Base-by-base conservation (phyloP, 2,329 filamentous ascomycete genomes). In the Apiospora rasikravindrae region DNA sequence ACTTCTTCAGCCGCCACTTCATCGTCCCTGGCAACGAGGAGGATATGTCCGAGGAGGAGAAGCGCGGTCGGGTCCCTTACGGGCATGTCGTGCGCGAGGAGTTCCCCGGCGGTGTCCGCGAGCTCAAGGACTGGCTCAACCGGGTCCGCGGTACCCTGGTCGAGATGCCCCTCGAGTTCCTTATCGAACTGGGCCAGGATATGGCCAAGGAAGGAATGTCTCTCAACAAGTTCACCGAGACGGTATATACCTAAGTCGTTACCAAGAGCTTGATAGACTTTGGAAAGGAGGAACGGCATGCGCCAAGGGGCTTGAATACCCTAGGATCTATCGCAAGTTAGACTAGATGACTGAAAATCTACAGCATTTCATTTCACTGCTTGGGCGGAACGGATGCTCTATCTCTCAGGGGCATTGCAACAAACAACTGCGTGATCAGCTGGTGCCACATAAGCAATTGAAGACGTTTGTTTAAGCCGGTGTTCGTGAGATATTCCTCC, bases 91-190 rank as follows among this genome's bases (percentile, higher is more conserved):
- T 98, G 66, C 90, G 90, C 78, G 92, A 93, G 69, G 90, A 96
- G 78, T 94, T 97, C 81, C 86, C 88, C 0, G 89, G 92, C 74
- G 93, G 95, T 10, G 90, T 92, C 64, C 84, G 84, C n/a, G 91
- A 93, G 80, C 86, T 95, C 73, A 95, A 94, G 84, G 89, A 92
- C 69, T 88, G 90, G 83, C 83, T 95, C 71, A 86, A 87, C 71
- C 86, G 89, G 70, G 86, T 95, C 51, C 88, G 90, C 73, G 93
- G 93, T 2, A 93, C 88, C 11, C 82, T 95, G 66, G 92, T 98
- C 10, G 94, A 98, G 86, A 98, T 98, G 95, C 94, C 95, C 40
- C 85, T 98, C 76, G 86, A 94, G 75, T 98, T 98, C 85, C 84
- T 98, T 81, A 92, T 92, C 77, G 93, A 95, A 45, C 88, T 90